Evolutionary conservation across 306 rosid genomes (phyloP).

Genomic region (Castanopsis chinensis): DNA sequence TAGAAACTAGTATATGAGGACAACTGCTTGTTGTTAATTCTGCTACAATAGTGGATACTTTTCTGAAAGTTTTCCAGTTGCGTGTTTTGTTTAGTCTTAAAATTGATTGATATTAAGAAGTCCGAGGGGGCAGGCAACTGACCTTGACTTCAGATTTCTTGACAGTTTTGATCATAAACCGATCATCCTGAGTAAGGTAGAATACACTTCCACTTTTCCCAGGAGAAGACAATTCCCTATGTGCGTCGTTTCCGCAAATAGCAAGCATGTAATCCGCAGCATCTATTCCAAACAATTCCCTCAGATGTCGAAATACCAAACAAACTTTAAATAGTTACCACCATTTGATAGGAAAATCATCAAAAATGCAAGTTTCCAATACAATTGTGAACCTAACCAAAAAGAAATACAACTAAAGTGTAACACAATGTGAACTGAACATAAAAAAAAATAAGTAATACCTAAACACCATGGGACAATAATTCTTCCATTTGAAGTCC

Average conservation of each 20-base stretch:
- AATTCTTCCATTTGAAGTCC: conserved; percentile 56
- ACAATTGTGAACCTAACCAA: conserved; percentile 7
- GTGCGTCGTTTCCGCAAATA: conserved; percentile 48
- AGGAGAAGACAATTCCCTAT: conserved; percentile 56
- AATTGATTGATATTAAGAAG: conserved; percentile 15
- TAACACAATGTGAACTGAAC: background rate
- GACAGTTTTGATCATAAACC: conserved; percentile 51
- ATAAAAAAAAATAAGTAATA: background rate
- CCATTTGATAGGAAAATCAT: conserved; percentile 24
- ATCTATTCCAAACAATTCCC: conserved; percentile 56
- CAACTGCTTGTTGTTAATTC: background rate
- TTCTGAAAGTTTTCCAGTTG: background rate
- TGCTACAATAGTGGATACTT: background rate
- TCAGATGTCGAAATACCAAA: conserved; percentile 44
- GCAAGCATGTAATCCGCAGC: conserved; percentile 56
- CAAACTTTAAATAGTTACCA: conserved; percentile 28
- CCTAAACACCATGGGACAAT: conserved; percentile 57
- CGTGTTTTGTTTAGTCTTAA: background rate
- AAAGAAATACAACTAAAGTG: background rate
- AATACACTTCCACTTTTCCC: conserved; percentile 60
- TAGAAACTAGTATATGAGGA: background rate
- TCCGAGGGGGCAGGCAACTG: conserved; percentile 21
- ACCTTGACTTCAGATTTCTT: conserved; percentile 64
- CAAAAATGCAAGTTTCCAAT: conserved; percentile 15
- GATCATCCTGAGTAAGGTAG: conserved; percentile 54